Evolutionary conservation across 2,329 filamentous ascomycete species (phyloP).

Genomic region (Venturia asperata): DNA sequence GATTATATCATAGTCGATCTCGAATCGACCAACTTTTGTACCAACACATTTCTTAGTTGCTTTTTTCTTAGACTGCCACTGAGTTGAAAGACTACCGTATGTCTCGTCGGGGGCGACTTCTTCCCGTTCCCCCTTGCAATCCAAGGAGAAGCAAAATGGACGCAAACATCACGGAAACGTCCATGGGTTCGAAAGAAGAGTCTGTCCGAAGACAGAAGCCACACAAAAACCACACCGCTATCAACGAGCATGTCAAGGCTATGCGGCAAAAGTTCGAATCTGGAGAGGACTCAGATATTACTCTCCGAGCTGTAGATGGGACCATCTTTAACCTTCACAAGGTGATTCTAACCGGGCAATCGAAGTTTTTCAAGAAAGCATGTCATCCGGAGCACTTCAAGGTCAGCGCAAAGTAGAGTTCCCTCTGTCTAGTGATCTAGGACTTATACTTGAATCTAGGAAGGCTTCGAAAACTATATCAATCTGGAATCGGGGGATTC

Average conservation of each 20-base stretch:
- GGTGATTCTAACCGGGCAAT: neutral
- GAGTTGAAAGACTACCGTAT: neutral
- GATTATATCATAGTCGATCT: neutral
- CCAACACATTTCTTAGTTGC: neutral
- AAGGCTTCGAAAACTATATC: slow-evolving; percentile 2
- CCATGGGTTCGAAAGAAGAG: neutral
- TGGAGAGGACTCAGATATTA: slow-evolving; percentile 12
- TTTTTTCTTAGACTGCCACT: no score
- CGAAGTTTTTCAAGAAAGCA: slow-evolving; percentile 6
- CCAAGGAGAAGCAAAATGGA: neutral
- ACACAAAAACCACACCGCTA: neutral
- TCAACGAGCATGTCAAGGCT: slow-evolving; percentile 6
- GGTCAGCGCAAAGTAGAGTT: neutral
- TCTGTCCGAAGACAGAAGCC: neutral
- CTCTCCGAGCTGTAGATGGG: neutral
- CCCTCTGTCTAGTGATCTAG: no score
- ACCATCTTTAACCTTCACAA: slow-evolving; percentile 4
- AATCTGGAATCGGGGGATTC: neutral
- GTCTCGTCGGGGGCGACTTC: neutral
- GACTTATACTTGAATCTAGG: neutral
- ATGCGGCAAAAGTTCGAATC: slow-evolving; percentile 10
- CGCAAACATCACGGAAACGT: neutral
- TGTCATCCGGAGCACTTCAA: slow-evolving; percentile 12
- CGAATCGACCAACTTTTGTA: neutral
- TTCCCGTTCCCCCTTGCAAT: neutral